Conservation (phyloP, 2,329 filamentous ascomycete species). For the Trichoderma citrinoviride region DNA sequence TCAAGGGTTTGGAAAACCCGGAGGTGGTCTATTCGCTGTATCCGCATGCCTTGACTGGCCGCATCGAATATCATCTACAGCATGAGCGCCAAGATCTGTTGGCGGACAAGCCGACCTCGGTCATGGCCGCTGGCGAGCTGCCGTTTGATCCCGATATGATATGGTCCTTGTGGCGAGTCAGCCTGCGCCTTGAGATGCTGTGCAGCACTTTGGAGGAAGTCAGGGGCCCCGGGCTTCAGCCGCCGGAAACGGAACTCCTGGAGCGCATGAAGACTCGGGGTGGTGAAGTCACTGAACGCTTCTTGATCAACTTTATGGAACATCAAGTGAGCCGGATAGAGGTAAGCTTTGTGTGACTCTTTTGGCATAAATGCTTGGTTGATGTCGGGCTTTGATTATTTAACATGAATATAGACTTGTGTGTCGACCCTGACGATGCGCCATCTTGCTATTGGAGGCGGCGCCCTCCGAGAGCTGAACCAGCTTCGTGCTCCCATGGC, state of each 20-base stretch:
- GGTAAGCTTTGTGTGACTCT: conserved; percentile 52
- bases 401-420: conserved; percentile 59
- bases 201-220: conserved; percentile 82
- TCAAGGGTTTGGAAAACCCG: conserved; percentile 96
- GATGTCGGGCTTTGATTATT: background rate
- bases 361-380: background rate
- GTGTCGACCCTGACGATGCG: conserved; percentile 76
- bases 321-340: conserved; percentile 96
- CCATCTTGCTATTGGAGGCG: conserved; percentile 71
- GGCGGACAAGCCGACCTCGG: conserved; percentile 57
- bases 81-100: conserved; percentile 46
- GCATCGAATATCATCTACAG: conserved; percentile 66
- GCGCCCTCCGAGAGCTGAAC: conserved; percentile 59
- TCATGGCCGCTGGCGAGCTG: conserved; percentile 64
- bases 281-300: conserved; percentile 83
- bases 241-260: conserved; percentile 79
- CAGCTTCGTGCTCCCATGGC: conserved; percentile 76
- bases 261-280: conserved; percentile 65
- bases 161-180: conserved; percentile 87
- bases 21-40: conserved; percentile 96
- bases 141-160: conserved; percentile 78
- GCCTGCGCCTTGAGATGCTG: conserved; percentile 85
- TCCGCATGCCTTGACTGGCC: conserved; percentile 79
- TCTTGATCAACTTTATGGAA: conserved; percentile 85
- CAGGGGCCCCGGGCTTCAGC: conserved; percentile 61